Percentiles rank a stretch among this genome's conserved stretches.
phyloP scores from a whole-genome alignment of 208 protist species.

The Acanthamoeba royreba region DNA sequence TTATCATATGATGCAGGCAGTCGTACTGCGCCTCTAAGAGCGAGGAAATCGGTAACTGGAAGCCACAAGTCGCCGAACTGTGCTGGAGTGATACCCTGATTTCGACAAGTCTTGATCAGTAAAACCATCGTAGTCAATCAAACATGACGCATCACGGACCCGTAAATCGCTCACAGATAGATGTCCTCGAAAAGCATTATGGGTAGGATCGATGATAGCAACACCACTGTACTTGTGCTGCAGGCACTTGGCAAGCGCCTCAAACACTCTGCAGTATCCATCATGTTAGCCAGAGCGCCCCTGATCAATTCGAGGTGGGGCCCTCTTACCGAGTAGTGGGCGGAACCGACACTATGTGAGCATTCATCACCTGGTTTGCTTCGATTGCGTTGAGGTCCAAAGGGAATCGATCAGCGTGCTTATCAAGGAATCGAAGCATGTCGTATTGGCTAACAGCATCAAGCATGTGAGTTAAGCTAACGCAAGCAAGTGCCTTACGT shows the following conservation, averaged over 20 bases:
- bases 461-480: no score
- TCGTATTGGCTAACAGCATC: conserved; percentile 47
- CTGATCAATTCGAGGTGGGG: no score
- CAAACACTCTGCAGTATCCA: no score
- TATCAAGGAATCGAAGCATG: conserved; percentile 12
- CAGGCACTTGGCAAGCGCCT: not conserved
- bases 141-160: no score
- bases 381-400: not conserved
- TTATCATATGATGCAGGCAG: no score
- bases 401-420: not conserved
- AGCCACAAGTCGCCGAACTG: conserved; percentile 24
- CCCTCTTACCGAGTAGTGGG: not conserved
- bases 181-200: not conserved
- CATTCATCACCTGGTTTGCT: not conserved
- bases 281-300: no score
- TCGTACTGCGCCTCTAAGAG: not conserved
- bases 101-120: not conserved
- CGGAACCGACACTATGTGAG: not conserved
- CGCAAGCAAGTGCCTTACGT: not conserved
- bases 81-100: not conserved
- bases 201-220: conserved; percentile 23
- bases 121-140: no score
- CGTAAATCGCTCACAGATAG: conserved; percentile 34
- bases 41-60: not conserved
- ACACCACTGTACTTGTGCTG: conserved; percentile 23